Percentiles rank a stretch among this genome's conserved stretches.
These are phyloP conservation scores for Fusarium sororula DNA, from an alignment of 2,329 filamentous ascomycete genomes.

Conservation along the genomic window DNA sequence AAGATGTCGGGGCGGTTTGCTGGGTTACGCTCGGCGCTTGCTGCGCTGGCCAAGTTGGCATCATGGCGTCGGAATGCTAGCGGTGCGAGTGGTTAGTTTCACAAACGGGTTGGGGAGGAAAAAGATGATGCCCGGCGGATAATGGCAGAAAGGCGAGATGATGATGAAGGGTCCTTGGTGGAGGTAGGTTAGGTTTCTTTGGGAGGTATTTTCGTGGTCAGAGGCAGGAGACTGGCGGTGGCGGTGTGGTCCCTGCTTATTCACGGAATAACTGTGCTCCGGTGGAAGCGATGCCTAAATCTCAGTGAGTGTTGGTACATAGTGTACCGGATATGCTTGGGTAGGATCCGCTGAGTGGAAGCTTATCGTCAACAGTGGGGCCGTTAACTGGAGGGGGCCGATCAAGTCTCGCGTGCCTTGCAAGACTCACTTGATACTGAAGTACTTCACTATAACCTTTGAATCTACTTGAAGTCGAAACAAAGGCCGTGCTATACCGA, in stretches of 20 bases:
- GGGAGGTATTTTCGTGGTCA: constrained; percentile 40
- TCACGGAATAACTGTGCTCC: constrained; percentile 25
- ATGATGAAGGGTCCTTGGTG: constrained; percentile 7
- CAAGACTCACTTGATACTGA: constrained; percentile 17
- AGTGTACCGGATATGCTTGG: not conserved
- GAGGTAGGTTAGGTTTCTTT: constrained; percentile 2
- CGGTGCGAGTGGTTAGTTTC: constrained; percentile 39
- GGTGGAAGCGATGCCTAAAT: not conserved
- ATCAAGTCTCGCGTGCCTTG: constrained; percentile 14
- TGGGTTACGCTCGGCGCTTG: constrained; percentile 54
- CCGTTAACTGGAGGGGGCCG: constrained; percentile 17
- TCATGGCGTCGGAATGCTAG: constrained; percentile 44
- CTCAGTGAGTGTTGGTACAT: not conserved
- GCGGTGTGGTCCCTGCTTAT: constrained; percentile 43
- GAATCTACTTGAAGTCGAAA: not conserved
- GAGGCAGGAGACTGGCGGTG: constrained; percentile 21
- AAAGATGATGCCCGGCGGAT: constrained; percentile 22
- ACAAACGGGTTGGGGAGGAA: constrained; percentile 9
- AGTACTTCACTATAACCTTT: constrained; percentile 1
- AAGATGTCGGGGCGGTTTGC: constrained; percentile 47
- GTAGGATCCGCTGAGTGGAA: not conserved
- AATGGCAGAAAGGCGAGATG: constrained; percentile 17
- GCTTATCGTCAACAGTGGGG: constrained; percentile 35
- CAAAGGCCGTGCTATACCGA: not conserved
- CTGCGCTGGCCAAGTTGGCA: constrained; percentile 51